Percentiles rank a stretch among this genome's conserved stretches.
These are phyloP conservation scores for Botrytis fragariae DNA, from an alignment of 2,329 filamentous ascomycete genomes.

Conservation along the genomic window DNA sequence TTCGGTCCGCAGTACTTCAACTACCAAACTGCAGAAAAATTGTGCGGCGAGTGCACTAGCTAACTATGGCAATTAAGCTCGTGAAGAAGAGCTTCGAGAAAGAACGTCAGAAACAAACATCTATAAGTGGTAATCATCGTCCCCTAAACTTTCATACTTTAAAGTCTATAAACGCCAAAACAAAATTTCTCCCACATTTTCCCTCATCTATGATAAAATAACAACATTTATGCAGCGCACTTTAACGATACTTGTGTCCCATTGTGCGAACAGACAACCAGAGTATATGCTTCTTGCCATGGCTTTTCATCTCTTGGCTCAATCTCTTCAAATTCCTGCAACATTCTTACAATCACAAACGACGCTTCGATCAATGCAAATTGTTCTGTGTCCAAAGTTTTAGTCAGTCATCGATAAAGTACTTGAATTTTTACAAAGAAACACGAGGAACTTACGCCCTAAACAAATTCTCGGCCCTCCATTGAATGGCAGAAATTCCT, in stretches of 20 bases:
- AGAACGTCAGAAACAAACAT: not conserved
- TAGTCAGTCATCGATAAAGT: not conserved
- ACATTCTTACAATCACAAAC: conserved; percentile 23
- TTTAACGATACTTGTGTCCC: conserved; percentile 6
- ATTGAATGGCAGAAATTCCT: conserved; percentile 71
- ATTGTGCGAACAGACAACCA: conserved; percentile 16
- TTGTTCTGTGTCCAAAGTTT: not conserved
- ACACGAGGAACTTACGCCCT: conserved; percentile 40
- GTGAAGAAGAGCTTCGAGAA: not conserved
- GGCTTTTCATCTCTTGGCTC: conserved; percentile 14
- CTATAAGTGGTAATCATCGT: not conserved
- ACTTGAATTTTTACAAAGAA: not conserved
- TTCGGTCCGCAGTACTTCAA: not conserved
- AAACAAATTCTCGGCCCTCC: conserved; percentile 69
- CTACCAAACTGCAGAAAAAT: not conserved
- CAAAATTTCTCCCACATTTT: no score
- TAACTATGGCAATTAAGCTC: not conserved
- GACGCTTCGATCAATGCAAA: conserved; percentile 22
- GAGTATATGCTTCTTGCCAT: conserved; percentile 15
- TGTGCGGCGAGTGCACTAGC: not conserved
- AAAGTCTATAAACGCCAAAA: not conserved
- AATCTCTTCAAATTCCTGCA: conserved; percentile 44
- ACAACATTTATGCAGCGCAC: not conserved
- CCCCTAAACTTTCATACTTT: accelerated
- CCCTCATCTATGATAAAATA: not conserved